Conservation (phyloP, 768 basidiomycete genomes). For the Gymnopilus dilepis region DNA sequence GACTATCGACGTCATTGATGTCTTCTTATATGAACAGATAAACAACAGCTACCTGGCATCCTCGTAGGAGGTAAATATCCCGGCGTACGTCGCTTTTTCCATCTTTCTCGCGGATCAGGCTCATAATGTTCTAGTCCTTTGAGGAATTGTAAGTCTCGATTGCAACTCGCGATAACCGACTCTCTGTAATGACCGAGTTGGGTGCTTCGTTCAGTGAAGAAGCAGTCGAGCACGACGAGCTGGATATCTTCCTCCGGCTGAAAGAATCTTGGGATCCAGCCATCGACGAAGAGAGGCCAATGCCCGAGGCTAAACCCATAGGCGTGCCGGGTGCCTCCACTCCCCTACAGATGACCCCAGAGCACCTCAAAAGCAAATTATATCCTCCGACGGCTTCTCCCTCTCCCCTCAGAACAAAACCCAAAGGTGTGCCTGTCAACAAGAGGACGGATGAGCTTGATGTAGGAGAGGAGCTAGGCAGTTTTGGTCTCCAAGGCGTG, state of each 20-base stretch:
- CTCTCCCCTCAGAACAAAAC: conserved; percentile 47
- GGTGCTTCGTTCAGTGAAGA: conserved; percentile 66
- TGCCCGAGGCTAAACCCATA: conserved; percentile 62
- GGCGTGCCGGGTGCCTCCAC: conserved; percentile 82
- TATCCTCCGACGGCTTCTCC: conserved; percentile 45
- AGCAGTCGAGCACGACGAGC: conserved; percentile 80
- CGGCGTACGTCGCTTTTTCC: conserved; percentile 58
- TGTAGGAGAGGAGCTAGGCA: conserved; percentile 68
- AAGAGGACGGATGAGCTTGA: conserved; percentile 64
- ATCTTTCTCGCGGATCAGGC: conserved; percentile 4
- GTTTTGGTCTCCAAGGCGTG: conserved; percentile 77
- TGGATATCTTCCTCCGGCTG: conserved; percentile 71
- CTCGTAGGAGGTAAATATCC: conserved; percentile 78
- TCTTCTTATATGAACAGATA: conserved; percentile 49
- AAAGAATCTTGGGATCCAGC: conserved; percentile 70
- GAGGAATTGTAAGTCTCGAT: conserved; percentile 65
- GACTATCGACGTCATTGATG: neutral
- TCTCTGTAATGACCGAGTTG: neutral
- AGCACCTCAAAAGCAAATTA: conserved; percentile 64
- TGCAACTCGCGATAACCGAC: no score
- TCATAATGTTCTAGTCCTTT: conserved; percentile 56
- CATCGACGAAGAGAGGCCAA: conserved; percentile 64
- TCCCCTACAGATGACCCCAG: conserved; percentile 83
- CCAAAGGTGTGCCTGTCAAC: conserved; percentile 50
- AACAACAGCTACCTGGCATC: conserved; percentile 85